Conservation (phyloP, 805 yeast genomes). For the Pichia nakasei region DNA sequence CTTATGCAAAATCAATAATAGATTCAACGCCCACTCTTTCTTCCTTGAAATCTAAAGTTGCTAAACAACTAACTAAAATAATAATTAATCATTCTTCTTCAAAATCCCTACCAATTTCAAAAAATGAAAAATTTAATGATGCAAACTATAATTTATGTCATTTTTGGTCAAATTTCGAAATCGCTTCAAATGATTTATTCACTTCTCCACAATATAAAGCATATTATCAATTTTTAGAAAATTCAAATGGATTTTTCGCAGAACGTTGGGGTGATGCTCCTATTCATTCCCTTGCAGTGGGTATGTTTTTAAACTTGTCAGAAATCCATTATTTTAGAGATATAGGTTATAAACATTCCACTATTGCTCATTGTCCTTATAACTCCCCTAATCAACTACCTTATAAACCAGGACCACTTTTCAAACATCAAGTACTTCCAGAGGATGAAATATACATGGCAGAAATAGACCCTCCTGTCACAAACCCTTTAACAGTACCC, state of each 20-base stretch:
- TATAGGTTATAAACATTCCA: constrained; percentile 80
- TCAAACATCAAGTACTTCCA: constrained; percentile 26
- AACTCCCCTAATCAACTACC: constrained; percentile 49
- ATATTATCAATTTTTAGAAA: constrained; percentile 63
- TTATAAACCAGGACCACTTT: constrained; percentile 29
- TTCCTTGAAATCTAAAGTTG: too few species aligned
- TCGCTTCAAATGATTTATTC: constrained; percentile 75
- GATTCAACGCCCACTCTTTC: too few species aligned
- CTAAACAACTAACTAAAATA: constrained; percentile 27
- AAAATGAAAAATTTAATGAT: constrained; percentile 52
- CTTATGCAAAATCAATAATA: constrained; percentile 13
- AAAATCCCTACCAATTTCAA: constrained; percentile 23
- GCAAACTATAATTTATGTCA: constrained; percentile 74
- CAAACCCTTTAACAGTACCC: neutral
- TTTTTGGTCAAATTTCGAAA: constrained; percentile 91
- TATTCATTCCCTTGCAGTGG: constrained; percentile 79
- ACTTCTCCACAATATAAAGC: constrained; percentile 52
- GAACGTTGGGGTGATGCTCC: constrained; percentile 99
- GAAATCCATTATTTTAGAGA: constrained; percentile 89
- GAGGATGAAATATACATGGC: constrained; percentile 32
- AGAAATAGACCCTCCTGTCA: constrained; percentile 17
- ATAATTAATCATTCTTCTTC: constrained; percentile 32
- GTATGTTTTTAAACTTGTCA: constrained; percentile 55
- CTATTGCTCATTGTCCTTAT: constrained; percentile 75
- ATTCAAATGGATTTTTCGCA: constrained; percentile 71